phyloP scores from a whole-genome alignment of 108 stramenopile genomes.

The Epithemia pelagica region DNA sequence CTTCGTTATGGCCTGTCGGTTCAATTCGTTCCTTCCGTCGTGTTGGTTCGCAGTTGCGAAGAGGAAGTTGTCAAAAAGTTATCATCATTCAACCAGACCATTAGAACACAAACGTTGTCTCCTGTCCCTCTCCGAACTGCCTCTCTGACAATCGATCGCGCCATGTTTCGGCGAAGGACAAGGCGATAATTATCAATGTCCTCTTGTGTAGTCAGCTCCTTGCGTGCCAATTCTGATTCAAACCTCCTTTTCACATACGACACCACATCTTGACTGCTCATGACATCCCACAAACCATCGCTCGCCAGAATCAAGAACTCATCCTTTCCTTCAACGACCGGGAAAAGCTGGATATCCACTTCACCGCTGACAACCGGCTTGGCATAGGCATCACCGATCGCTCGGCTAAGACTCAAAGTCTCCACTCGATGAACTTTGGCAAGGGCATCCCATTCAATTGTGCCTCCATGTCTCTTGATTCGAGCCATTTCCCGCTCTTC shows the following conservation, averaged over 20 bases:
- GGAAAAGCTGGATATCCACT: conserved; percentile 67
- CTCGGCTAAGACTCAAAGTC: conserved; percentile 85
- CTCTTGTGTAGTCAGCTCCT: conserved; percentile 6
- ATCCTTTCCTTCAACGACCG: conserved; percentile 35
- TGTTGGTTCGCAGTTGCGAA: conserved; percentile 27
- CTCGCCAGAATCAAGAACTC: conserved; percentile 74
- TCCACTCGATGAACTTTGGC: conserved; percentile 76
- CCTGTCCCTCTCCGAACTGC: conserved; percentile 72
- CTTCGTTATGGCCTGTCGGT: too few species aligned
- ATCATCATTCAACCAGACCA: conserved; percentile 65
- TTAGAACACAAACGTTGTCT: conserved; percentile 76
- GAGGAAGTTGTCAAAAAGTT: background rate
- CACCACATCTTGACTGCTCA: conserved; percentile 92
- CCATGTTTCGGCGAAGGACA: conserved; percentile 44
- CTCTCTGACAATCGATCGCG: conserved; percentile 69
- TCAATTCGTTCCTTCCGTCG: conserved; percentile 52
- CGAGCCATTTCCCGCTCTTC: conserved; percentile 60
- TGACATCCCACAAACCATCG: conserved; percentile 97
- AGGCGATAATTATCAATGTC: conserved; percentile 11
- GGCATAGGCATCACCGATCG: conserved; percentile 87
- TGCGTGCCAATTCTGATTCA: conserved; percentile 6
- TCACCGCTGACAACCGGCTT: conserved; percentile 80
- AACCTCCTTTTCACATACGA: conserved; percentile 58
- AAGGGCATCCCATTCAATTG: conserved; percentile 67
- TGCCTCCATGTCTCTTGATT: conserved; percentile 70